Evolutionary conservation across 2,329 filamentous ascomycete species (phyloP).

Genomic region (Fusarium annulatum): DNA sequence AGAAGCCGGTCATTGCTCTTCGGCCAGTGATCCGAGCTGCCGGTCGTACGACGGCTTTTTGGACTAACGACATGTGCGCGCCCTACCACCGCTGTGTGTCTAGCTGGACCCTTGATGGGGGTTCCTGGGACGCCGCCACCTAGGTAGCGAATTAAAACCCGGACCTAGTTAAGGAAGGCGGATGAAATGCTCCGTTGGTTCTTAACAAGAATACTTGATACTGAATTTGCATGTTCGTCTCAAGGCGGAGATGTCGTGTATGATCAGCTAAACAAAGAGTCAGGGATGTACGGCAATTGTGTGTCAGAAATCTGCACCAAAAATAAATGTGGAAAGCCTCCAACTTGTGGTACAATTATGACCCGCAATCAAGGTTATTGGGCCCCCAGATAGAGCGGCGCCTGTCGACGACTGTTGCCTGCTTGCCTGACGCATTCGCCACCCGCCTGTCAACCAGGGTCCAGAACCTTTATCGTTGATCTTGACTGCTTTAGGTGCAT

Average conservation of each 20-base stretch:
- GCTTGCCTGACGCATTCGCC: conserved; percentile 36
- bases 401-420: conserved; percentile 6
- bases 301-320: conserved; percentile 6
- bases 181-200: conserved; percentile 40
- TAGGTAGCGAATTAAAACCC: conserved; percentile 28
- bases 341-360: conserved; percentile 29
- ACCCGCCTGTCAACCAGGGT: conserved; percentile 40
- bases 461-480: conserved; percentile 35
- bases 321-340: conserved; percentile 28
- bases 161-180: conserved; percentile 8
- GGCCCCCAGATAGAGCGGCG: conserved; percentile 20
- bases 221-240: background rate
- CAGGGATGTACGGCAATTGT: background rate
- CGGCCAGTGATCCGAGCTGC: conserved; percentile 27
- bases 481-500: conserved; percentile 30
- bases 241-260: background rate
- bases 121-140: conserved; percentile 17
- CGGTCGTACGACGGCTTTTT: conserved; percentile 29
- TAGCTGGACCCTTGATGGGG: conserved; percentile 38
- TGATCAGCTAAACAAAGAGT: conserved; percentile 3
- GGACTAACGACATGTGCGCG: conserved; percentile 36
- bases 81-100: conserved; percentile 26
- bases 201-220: conserved; percentile 24
- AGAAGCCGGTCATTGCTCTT: background rate
- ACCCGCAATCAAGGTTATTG: conserved; percentile 31